phyloP scores from a whole-genome alignment of 371 early-diverging fungal genomes.

The Mucor mucedo region DNA sequence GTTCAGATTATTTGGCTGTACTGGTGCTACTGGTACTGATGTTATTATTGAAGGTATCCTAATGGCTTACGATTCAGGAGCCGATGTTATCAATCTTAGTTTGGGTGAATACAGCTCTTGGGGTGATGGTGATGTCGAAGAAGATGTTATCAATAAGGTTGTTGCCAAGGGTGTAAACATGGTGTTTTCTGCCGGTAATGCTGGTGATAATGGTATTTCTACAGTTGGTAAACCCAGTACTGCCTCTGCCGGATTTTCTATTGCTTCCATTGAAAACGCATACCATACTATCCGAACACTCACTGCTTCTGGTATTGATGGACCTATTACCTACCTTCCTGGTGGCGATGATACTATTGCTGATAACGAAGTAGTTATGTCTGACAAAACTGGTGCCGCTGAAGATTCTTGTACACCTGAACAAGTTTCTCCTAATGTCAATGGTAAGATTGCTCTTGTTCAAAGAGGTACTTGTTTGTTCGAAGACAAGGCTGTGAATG shows the following conservation, averaged over 20 bases:
- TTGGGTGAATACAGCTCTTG: conserved; percentile 66
- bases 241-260: conserved; percentile 50
- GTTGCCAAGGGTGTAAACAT: conserved; percentile 38
- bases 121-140: conserved; percentile 35
- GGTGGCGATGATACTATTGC: background rate
- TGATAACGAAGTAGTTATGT: conserved; percentile 18
- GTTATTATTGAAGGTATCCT: conserved; percentile 66
- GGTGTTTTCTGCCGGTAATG: conserved; percentile 28
- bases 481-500: conserved; percentile 51
- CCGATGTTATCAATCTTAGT: conserved; percentile 70
- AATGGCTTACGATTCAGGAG: conserved; percentile 58
- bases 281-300: conserved; percentile 20
- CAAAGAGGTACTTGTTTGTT: conserved; percentile 62
- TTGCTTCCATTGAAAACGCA: conserved; percentile 64
- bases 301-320: conserved; percentile 21
- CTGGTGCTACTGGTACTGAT: conserved; percentile 57
- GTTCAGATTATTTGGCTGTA: conserved; percentile 69
- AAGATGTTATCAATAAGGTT: conserved; percentile 21
- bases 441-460: conserved; percentile 54
- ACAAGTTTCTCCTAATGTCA: conserved; percentile 26
- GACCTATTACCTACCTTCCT: conserved; percentile 11
- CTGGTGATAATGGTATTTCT: conserved; percentile 50
- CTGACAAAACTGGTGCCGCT: conserved; percentile 14
- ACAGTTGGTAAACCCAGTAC: conserved; percentile 57
- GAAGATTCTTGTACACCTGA: conserved; percentile 33